Percentiles rank a stretch among this genome's conserved stretches.
phyloP scores from a whole-genome alignment of 2,329 filamentous ascomycete genomes.

The Sclerotinia nivalis region DNA sequence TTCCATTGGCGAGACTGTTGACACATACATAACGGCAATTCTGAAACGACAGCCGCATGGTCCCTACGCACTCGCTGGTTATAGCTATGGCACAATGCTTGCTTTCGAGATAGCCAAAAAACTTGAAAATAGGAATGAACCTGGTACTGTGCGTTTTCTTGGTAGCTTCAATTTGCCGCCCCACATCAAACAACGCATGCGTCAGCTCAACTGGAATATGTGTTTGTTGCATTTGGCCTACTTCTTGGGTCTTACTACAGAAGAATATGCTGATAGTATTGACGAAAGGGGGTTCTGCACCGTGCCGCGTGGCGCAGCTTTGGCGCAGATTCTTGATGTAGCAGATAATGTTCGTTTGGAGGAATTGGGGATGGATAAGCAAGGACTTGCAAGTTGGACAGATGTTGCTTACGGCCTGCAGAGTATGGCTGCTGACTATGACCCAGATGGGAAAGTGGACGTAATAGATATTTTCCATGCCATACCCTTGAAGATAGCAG shows the following conservation, averaged over 20 bases:
- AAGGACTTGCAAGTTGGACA: slow-evolving; percentile 42
- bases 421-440: slow-evolving; percentile 46
- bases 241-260: slow-evolving; percentile 44
- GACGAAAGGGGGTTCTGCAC: not conserved
- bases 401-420: slow-evolving; percentile 44
- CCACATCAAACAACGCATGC: slow-evolving; percentile 44
- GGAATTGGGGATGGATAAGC: slow-evolving; percentile 41
- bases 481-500: slow-evolving; percentile 35
- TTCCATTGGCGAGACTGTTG: slow-evolving; percentile 45
- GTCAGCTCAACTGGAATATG: slow-evolving; percentile 41
- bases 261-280: slow-evolving; percentile 26
- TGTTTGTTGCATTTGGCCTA: slow-evolving; percentile 43
- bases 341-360: slow-evolving; percentile 20
- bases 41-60: slow-evolving; percentile 48
- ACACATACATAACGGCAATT: slow-evolving; percentile 47
- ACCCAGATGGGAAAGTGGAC: slow-evolving; percentile 44
- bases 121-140: slow-evolving; percentile 43
- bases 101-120: slow-evolving; percentile 53
- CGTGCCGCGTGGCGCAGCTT: not conserved
- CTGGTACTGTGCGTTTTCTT: slow-evolving; percentile 46
- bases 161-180: slow-evolving; percentile 52
- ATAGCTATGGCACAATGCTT: slow-evolving; percentile 52
- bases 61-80: slow-evolving; percentile 55
- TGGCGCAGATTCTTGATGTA: not conserved
- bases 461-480: slow-evolving; percentile 48